Evolutionary conservation across 2,329 filamentous ascomycete genomes (phyloP), one percentile per base, ranked within the genome.

Genomic region (Bisporella sp.): DNA sequence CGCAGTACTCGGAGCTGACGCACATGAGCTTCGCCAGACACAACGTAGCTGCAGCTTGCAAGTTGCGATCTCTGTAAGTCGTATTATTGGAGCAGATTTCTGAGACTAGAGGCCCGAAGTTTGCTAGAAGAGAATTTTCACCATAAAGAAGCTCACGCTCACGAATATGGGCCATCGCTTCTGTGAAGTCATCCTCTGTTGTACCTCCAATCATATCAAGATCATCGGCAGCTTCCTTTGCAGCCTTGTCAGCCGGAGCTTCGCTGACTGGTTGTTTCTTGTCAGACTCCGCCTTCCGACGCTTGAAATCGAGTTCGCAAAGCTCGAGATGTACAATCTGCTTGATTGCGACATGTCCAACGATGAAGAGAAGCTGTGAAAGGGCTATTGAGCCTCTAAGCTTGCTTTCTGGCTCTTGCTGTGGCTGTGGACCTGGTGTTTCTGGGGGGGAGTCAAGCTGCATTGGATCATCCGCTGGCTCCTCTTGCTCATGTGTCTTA

Each of bases 11-110:
- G 5, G 88, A 85, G 60, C 89, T 95, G 41, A 99, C 91, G 64
- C 95, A 99, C 95, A 99, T 99, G 54, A 99, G 81, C 73, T 99
- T 99, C 4, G 92, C 92, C 63, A 99, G 79, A 65, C 93, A 99
- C 6, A 99, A 74, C 1, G 93, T 96, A 8, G 93, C 91, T 40
- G 95, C 89, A 28, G 90, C 89, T 69, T 99, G 93, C 8, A 99
- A 79, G 50, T 89, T 89, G 56, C 87, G 84, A 69, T 96, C 90
- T 50, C 85, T 83, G 71, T 97, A 97, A 1, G 84, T 84, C 5
- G 90, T 96, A 69, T 95, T 97, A 69, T 95, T 95, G 57, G 87
- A 85, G 70, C 93, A 97, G 51, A 99, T 89, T 65, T 99, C 93
- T 8, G 87, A 84, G 4, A 96, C 93, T 50, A 99, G 72, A 5